Conservation (phyloP, 495 filamentous ascomycete genomes). For the Bacidia gigantensis region DNA sequence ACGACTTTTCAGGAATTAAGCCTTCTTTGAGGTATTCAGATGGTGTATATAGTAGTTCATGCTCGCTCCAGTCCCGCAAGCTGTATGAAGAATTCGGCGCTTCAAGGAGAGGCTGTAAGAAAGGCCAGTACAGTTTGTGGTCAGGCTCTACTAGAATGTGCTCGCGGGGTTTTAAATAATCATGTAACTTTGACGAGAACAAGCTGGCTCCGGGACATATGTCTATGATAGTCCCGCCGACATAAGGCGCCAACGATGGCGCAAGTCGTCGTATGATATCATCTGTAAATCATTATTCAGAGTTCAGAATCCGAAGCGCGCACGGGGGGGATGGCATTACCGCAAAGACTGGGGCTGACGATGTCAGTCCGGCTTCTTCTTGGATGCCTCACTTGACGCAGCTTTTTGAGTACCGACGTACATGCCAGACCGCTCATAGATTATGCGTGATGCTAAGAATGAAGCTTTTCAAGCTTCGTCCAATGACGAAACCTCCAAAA, state of each 20-base stretch:
- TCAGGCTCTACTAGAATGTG: constrained; percentile 71
- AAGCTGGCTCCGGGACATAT: constrained; percentile 64
- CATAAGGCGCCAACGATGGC: constrained; percentile 45
- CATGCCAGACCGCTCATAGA: neutral
- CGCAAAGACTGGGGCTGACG: constrained; percentile 45
- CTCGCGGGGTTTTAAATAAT: constrained; percentile 55
- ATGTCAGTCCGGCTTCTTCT: constrained; percentile 27
- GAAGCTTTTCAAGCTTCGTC: too few relatives aligned
- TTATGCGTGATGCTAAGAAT: too few relatives aligned
- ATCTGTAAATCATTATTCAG: constrained; percentile 24
- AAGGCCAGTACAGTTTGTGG: constrained; percentile 33
- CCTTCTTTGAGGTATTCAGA: constrained; percentile 30
- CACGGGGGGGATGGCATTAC: constrained; percentile 27
- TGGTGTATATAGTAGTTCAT: constrained; percentile 36
- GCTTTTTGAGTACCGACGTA: neutral
- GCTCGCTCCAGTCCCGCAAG: constrained; percentile 31
- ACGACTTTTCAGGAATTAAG: constrained; percentile 26
- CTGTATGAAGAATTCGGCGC: constrained; percentile 39
- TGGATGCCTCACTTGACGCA: neutral
- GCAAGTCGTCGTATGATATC: constrained; percentile 38
- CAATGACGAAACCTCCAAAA: too few relatives aligned
- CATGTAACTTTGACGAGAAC: constrained; percentile 62
- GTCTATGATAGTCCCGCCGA: constrained; percentile 69
- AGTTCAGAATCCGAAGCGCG: neutral
- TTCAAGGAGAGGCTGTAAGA: constrained; percentile 49